Evolutionary conservation across 148 eudicot genomes (phyloP).

Genomic region (Gaultheria prostrata): DNA sequence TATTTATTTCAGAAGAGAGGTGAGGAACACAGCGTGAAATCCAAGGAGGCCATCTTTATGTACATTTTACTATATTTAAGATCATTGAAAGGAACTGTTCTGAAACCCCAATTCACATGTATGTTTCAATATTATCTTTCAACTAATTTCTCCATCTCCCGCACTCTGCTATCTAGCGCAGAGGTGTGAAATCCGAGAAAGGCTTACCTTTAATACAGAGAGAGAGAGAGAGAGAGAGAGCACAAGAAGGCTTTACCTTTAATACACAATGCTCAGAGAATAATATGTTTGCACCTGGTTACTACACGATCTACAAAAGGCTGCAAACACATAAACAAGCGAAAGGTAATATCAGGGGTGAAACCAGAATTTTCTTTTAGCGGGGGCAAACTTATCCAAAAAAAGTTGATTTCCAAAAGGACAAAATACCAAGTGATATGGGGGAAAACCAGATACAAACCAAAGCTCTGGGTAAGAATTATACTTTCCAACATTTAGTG

Average conservation of each 20-base stretch:
- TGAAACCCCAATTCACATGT: neutral
- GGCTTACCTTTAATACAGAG: slow-evolving; percentile 59
- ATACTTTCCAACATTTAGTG: neutral
- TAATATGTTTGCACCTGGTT: slow-evolving; percentile 79
- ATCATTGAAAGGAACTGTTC: neutral
- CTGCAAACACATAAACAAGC: slow-evolving; percentile 79
- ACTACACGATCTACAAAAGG: slow-evolving; percentile 84
- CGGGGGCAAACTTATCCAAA: neutral
- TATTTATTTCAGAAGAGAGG: neutral
- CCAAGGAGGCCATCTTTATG: neutral
- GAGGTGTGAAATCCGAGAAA: neutral
- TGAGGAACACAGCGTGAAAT: no score
- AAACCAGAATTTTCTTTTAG: neutral
- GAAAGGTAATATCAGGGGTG: slow-evolving; percentile 29
- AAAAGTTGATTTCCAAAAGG: neutral
- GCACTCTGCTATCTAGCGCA: neutral
- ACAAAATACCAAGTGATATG: no score
- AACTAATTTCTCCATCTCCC: neutral
- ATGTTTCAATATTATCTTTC: neutral
- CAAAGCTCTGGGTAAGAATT: neutral
- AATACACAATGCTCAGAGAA: slow-evolving; percentile 83
- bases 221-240: no score
- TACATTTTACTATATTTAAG: no score
- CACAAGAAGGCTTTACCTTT: slow-evolving; percentile 39
- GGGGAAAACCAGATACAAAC: neutral